A percentile compares a stretch with the other conserved stretches of the same genome.
Conservation (phyloP, 306 rosid species). For the Vicia sativa region DNA sequence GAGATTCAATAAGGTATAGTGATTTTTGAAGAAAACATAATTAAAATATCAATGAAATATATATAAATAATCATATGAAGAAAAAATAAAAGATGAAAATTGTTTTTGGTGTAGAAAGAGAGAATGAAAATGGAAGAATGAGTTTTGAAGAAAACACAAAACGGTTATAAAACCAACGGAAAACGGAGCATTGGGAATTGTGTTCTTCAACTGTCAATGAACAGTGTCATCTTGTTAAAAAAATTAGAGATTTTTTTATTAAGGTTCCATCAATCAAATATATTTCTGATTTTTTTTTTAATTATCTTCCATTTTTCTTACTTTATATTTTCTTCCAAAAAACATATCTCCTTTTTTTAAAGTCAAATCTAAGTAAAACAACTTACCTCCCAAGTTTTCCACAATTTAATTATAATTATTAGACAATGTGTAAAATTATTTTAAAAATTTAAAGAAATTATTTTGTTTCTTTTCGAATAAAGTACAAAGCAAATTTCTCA, state of each 20-base stretch:
- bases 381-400: slow-evolving; percentile 9
- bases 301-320: neutral
- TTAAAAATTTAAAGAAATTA: neutral
- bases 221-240: slow-evolving; percentile 42
- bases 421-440: neutral
- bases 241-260: slow-evolving; percentile 39
- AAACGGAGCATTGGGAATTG: slow-evolving; percentile 64
- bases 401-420: slow-evolving; percentile 27
- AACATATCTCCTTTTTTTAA: slow-evolving; percentile 38
- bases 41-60: slow-evolving; percentile 23
- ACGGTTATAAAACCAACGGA: slow-evolving; percentile 43
- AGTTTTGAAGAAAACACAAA: slow-evolving; percentile 25
- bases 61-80: neutral
- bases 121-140: slow-evolving; percentile 37
- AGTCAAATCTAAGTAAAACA: slow-evolving; percentile 63
- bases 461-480: neutral
- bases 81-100: neutral
- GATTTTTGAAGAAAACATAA: slow-evolving; percentile 34
- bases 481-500: neutral
- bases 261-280: slow-evolving; percentile 64
- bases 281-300: slow-evolving; percentile 8
- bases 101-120: neutral
- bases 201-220: slow-evolving; percentile 54
- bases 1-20: slow-evolving; percentile 28
- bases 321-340: slow-evolving; percentile 46